These are phyloP conservation scores for Mucor saturninus DNA, from an alignment of 371 early-diverging fungal genomes.

Conservation along the genomic window DNA sequence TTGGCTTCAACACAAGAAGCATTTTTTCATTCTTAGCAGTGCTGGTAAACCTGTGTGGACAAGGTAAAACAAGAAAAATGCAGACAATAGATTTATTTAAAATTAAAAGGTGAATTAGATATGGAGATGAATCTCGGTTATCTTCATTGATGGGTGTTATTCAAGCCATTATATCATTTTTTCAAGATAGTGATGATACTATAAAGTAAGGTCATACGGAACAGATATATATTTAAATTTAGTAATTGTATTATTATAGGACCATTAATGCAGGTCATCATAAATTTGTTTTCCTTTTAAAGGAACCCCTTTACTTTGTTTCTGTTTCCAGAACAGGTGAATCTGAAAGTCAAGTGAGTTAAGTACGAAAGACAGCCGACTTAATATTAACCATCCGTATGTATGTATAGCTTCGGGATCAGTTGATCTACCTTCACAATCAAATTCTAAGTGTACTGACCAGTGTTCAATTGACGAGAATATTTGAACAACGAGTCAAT, in stretches of 20 bases:
- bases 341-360: conserved; percentile 73
- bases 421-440: conserved; percentile 80
- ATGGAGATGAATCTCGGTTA: conserved; percentile 90
- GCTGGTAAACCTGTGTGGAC: conserved; percentile 91
- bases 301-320: conserved; percentile 85
- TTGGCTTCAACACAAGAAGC: conserved; percentile 74
- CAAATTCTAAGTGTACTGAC: conserved; percentile 91
- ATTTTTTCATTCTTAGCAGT: conserved; percentile 83
- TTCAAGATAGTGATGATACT: conserved; percentile 81
- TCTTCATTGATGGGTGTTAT: conserved; percentile 90
- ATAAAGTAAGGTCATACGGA: conserved; percentile 55
- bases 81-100: background rate
- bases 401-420: conserved; percentile 71
- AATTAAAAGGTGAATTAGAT: conserved; percentile 40
- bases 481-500: conserved; percentile 87
- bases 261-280: conserved; percentile 80
- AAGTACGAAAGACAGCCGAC: background rate
- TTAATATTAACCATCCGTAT: background rate
- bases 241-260: conserved; percentile 29
- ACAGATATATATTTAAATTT: background rate
- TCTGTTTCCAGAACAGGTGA: conserved; percentile 84
- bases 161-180: conserved; percentile 90
- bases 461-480: conserved; percentile 76
- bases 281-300: conserved; percentile 82
- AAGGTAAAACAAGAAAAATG: conserved; percentile 42